Evolutionary conservation across 2,329 filamentous ascomycete genomes (phyloP).

Genomic region (Aspergillus brasiliensis): DNA sequence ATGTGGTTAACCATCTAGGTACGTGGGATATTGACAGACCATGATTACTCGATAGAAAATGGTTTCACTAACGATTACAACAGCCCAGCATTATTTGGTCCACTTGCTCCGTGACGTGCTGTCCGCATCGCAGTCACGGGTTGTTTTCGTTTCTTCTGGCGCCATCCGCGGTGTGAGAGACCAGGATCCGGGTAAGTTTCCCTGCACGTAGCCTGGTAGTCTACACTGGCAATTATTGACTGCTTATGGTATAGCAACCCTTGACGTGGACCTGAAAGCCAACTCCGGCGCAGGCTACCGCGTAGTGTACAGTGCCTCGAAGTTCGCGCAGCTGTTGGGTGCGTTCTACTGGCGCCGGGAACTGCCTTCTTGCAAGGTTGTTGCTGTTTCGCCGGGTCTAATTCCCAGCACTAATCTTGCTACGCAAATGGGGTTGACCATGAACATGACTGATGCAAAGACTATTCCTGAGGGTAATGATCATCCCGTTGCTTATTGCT

Average conservation of each 20-base stretch:
- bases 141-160: conserved; percentile 29
- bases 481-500: not conserved
- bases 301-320: conserved; percentile 28
- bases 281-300: conserved; percentile 21
- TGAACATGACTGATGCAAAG: not conserved
- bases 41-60: not conserved
- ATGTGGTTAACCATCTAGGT: conserved; percentile 29
- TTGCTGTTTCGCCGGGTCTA: conserved; percentile 28
- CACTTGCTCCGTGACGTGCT: conserved; percentile 15
- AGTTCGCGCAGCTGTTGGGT: conserved; percentile 26
- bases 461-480: not conserved
- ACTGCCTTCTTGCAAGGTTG: conserved; percentile 23
- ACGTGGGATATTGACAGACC: conserved; percentile 1
- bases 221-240: not conserved
- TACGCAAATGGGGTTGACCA: not conserved
- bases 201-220: not conserved
- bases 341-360: conserved; percentile 29
- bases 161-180: conserved; percentile 25
- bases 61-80: not conserved
- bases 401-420: not conserved
- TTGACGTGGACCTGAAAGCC: not conserved
- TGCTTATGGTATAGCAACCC: not conserved
- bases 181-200: conserved; percentile 23
- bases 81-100: not conserved
- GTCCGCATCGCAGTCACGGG: conserved; percentile 21